Percentiles rank a stretch among this genome's conserved stretches.
Conservation (phyloP, 768 basidiomycete genomes). For the Infundibulicybe gibba region DNA sequence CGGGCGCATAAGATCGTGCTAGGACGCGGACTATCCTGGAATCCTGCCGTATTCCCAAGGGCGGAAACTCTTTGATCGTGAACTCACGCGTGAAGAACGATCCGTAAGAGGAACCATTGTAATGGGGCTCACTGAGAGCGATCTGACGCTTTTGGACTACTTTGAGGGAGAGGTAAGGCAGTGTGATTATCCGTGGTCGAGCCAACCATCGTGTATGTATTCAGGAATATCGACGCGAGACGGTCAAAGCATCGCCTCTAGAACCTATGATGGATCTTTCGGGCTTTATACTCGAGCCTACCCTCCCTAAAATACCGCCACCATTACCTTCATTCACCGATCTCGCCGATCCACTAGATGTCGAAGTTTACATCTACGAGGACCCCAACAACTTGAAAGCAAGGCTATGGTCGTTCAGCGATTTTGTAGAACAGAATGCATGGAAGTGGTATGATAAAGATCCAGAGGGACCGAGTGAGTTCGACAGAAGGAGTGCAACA, state of each 20-base stretch:
- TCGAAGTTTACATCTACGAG: constrained; percentile 74
- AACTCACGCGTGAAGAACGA: constrained; percentile 57
- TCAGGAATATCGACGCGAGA: constrained; percentile 70
- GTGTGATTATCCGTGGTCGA: neutral
- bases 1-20: neutral
- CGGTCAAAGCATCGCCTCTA: constrained; percentile 56
- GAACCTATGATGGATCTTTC: constrained; percentile 32
- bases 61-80: constrained; percentile 38
- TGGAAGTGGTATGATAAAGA: constrained; percentile 69
- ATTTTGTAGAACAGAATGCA: constrained; percentile 72
- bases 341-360: constrained; percentile 33
- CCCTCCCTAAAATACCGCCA: constrained; percentile 40
- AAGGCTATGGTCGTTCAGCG: constrained; percentile 77
- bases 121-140: constrained; percentile 57
- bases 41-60: constrained; percentile 60
- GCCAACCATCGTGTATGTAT: neutral
- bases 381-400: constrained; percentile 43
- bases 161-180: constrained; percentile 78
- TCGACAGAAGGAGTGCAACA: constrained; percentile 48
- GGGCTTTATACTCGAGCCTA: constrained; percentile 24
- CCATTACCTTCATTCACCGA: constrained; percentile 33
- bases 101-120: constrained; percentile 81
- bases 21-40: constrained; percentile 82
- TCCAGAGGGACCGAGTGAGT: constrained; percentile 45
- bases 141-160: constrained; percentile 66